These are phyloP conservation scores for Anastatica hierochuntica DNA, from an alignment of 345 rosid species.

Conservation along the genomic window DNA sequence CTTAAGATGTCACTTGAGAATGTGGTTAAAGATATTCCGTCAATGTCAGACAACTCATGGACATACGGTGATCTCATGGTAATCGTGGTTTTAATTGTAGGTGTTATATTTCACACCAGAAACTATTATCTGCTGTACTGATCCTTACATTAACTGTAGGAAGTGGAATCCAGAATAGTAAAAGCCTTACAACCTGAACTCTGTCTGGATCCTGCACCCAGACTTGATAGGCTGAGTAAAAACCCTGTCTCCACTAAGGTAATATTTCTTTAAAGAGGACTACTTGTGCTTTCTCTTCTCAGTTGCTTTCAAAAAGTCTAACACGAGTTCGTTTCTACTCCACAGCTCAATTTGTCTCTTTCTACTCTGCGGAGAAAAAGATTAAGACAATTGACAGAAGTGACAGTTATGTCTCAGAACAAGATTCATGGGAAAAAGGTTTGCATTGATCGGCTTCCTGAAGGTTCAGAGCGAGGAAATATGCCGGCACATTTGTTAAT, in stretches of 20 bases:
- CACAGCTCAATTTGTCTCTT: constrained; percentile 67
- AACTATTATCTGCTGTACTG: not conserved
- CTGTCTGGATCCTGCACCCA: constrained; percentile 82
- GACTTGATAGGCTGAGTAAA: constrained; percentile 67
- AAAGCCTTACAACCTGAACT: constrained; percentile 90
- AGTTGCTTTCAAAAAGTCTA: constrained; percentile 11
- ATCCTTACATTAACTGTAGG: constrained; percentile 38
- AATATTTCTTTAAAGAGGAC: constrained; percentile 5
- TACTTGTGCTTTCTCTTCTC: constrained; percentile 13
- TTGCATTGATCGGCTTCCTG: constrained; percentile 60
- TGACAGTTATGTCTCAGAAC: constrained; percentile 45
- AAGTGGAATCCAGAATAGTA: constrained; percentile 88
- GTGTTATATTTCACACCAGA: not conserved
- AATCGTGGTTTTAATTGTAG: constrained; percentile 12
- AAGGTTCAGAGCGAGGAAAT: constrained; percentile 49
- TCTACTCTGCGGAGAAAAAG: constrained; percentile 62
- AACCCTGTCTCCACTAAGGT: constrained; percentile 52
- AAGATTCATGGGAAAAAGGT: constrained; percentile 70
- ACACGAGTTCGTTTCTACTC: constrained; percentile 11
- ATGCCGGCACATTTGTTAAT: constrained; percentile 43
- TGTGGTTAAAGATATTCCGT: constrained; percentile 83
- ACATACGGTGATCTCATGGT: constrained; percentile 97
- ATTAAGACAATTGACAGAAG: constrained; percentile 55
- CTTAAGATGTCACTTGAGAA: constrained; percentile 87
- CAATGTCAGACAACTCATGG: constrained; percentile 77